These are phyloP conservation scores for Trametes sanguinea DNA, from an alignment of 768 basidiomycete genomes.

Conservation along the genomic window DNA sequence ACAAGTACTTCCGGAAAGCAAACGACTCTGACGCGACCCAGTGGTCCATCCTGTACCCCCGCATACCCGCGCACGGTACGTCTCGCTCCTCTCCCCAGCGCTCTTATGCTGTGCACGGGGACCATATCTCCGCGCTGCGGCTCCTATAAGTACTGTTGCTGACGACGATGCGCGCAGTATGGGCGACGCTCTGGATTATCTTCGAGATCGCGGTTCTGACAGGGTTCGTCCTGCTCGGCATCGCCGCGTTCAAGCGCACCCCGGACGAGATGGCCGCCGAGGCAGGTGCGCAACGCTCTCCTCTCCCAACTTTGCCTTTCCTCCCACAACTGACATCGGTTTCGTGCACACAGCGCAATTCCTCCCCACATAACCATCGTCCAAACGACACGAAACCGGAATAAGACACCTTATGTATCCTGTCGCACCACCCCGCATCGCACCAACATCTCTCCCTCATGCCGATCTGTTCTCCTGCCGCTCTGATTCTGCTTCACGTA, in stretches of 20 bases:
- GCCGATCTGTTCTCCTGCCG: background rate
- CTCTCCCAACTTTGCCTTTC: background rate
- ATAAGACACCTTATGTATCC: no score
- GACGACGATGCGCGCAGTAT: conserved; percentile 47
- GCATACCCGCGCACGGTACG: conserved; percentile 71
- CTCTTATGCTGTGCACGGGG: no score
- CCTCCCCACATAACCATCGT: conserved; percentile 52
- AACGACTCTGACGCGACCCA: conserved; percentile 95
- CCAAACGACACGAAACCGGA: no score
- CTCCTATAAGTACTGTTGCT: background rate
- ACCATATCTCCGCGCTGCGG: background rate
- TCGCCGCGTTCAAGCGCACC: conserved; percentile 77
- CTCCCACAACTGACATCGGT: background rate
- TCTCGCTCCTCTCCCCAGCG: background rate
- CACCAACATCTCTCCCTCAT: background rate
- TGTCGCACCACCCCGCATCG: background rate
- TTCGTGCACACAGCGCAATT: conserved; percentile 48
- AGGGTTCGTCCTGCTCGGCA: conserved; percentile 79
- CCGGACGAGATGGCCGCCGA: conserved; percentile 65
- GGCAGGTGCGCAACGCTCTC: conserved; percentile 52
- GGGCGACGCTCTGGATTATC: conserved; percentile 84
- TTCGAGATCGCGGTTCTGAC: conserved; percentile 76
- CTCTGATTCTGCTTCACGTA: background rate
- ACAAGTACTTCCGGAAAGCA: conserved; percentile 91
- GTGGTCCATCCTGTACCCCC: conserved; percentile 74